These are phyloP conservation scores for Rhodotorula sp. DNA, from an alignment of 1,284 basidiomycete genomes.

Conservation along the genomic window DNA sequence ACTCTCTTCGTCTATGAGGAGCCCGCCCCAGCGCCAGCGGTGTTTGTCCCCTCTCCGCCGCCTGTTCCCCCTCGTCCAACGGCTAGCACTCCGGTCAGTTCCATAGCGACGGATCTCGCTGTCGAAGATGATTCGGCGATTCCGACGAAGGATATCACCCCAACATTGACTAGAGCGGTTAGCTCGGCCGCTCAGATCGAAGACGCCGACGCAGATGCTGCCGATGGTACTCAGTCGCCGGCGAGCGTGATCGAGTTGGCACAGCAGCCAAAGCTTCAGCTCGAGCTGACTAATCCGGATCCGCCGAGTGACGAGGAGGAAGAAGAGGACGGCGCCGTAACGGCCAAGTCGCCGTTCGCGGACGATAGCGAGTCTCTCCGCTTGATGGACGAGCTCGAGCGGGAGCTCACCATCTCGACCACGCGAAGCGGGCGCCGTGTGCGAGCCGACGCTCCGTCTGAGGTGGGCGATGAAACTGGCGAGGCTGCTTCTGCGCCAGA, in stretches of 20 bases:
- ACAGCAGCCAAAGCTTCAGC: not conserved
- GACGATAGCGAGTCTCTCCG: constrained; percentile 16
- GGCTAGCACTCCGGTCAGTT: not conserved
- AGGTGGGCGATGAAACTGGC: not conserved
- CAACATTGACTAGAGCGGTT: not conserved
- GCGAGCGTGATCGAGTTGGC: not conserved
- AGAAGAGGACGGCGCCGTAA: constrained; percentile 1
- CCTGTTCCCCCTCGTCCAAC: not conserved
- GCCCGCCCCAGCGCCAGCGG: not conserved
- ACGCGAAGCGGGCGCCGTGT: constrained; percentile 7
- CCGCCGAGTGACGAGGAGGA: not conserved
- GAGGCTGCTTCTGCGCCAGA: not conserved
- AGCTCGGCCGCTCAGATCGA: not conserved
- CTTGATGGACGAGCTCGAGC: constrained; percentile 29
- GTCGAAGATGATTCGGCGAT: not conserved
- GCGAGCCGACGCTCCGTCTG: not conserved
- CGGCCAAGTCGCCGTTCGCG: not conserved
- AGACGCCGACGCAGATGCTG: not conserved
- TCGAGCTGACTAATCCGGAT: not conserved
- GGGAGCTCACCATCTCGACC: constrained; percentile 22
- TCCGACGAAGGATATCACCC: not conserved
- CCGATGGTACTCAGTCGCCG: not conserved
- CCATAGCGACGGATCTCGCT: not conserved
- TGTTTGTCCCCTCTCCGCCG: constrained; percentile 8
- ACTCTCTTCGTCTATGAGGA: not conserved